Conservation (phyloP, 768 basidiomycete species). For the Suillus ampliporus region DNA sequence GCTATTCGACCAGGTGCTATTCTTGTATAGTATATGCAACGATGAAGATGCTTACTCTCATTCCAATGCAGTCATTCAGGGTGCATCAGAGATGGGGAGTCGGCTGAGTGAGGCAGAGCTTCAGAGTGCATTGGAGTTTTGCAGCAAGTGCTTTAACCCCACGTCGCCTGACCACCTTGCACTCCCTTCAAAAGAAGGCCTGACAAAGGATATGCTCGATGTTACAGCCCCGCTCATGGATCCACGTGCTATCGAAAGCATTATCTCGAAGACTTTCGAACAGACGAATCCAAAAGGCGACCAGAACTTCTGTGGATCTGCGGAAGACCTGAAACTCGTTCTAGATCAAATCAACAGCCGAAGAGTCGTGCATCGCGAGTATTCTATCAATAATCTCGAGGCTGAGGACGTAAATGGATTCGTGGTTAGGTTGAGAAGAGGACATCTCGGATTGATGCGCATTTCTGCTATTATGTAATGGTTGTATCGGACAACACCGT, state of each 20-base stretch:
- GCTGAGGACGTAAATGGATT: conserved; percentile 64
- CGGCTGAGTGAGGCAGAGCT: conserved; percentile 75
- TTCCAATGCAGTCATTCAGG: conserved; percentile 68
- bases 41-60: neutral
- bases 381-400: conserved; percentile 71
- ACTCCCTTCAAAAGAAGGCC: conserved; percentile 25
- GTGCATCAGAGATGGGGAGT: conserved; percentile 76
- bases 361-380: conserved; percentile 71
- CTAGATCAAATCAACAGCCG: conserved; percentile 74
- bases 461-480: too few species aligned
- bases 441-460: conserved; percentile 56
- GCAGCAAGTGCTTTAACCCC: conserved; percentile 73
- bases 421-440: conserved; percentile 59
- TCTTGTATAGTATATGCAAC: neutral
- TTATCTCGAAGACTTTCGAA: neutral
- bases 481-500: conserved; percentile 3
- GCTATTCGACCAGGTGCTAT: conserved; percentile 46
- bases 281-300: conserved; percentile 14
- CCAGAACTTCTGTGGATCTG: conserved; percentile 7
- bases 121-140: conserved; percentile 79
- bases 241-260: conserved; percentile 21
- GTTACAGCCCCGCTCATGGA: conserved; percentile 24
- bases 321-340: conserved; percentile 54
- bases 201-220: conserved; percentile 32
- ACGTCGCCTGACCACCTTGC: conserved; percentile 55